A percentile compares a stretch with the other conserved stretches of the same genome.
Evolutionary conservation across 1,284 basidiomycete genomes (phyloP).

Genomic region (Pseudomicrostroma phylloplanum): DNA sequence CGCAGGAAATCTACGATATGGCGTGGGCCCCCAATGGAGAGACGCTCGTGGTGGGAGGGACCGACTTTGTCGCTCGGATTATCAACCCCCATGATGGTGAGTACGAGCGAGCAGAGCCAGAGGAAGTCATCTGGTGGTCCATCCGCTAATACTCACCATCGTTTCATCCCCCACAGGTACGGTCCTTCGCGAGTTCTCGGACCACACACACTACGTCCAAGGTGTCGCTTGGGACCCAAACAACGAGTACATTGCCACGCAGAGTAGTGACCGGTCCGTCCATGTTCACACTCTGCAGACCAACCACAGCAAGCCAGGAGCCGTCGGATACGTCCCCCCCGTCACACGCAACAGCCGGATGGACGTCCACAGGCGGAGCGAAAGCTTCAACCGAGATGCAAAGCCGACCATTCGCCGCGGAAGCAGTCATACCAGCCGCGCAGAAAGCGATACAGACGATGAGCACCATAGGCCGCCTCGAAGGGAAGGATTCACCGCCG

Average conservation of each 20-base stretch:
- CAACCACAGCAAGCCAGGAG: slow-evolving; percentile 9
- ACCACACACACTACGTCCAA: slow-evolving; percentile 49
- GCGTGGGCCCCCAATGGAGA: slow-evolving; percentile 95
- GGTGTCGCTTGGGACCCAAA: slow-evolving; percentile 50
- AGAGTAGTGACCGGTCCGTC: slow-evolving; percentile 46
- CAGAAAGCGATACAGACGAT: slow-evolving; percentile 2
- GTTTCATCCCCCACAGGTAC: slow-evolving; percentile 65
- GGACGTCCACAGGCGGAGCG: slow-evolving; percentile 34
- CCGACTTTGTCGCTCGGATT: slow-evolving; percentile 87
- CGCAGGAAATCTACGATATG: slow-evolving; percentile 81
- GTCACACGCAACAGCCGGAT: slow-evolving; percentile 36
- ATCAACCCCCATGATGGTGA: slow-evolving; percentile 68
- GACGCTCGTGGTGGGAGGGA: slow-evolving; percentile 86
- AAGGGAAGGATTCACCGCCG: slow-evolving; percentile 17
- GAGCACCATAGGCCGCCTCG: neutral
- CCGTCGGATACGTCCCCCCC: slow-evolving; percentile 22
- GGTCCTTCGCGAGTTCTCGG: slow-evolving; percentile 44
- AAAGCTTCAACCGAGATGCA: slow-evolving; percentile 32
- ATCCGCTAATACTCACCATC: slow-evolving; percentile 83
- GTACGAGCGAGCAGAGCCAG: neutral
- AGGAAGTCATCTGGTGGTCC: slow-evolving; percentile 66
- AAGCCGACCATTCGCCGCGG: slow-evolving; percentile 38
- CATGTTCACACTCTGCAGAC: slow-evolving; percentile 32
- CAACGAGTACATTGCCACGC: slow-evolving; percentile 44
- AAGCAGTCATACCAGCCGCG: slow-evolving; percentile 20